These are phyloP conservation scores for Scenedesmus sp. DNA, from an alignment of 163 green algal species.

Conservation along the genomic window DNA sequence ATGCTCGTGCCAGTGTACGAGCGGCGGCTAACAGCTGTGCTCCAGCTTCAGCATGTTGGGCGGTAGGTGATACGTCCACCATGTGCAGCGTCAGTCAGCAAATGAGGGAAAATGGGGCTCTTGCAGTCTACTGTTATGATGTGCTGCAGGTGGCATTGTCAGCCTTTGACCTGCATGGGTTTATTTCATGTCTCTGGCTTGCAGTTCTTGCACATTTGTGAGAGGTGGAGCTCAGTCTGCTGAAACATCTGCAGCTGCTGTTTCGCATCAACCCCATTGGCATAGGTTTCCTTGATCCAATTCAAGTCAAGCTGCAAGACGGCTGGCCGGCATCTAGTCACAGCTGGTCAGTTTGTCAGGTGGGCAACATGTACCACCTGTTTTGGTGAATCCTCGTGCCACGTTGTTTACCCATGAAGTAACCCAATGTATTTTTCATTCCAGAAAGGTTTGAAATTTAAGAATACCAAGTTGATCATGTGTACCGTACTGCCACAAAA, in stretches of 20 bases:
- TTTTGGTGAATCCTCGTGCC: neutral
- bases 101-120: neutral
- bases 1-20: neutral
- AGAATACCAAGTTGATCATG: no score
- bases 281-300: neutral
- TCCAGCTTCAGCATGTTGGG: neutral
- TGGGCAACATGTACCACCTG: neutral
- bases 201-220: neutral
- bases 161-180: neutral
- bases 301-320: neutral
- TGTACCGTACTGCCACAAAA: no score
- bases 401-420: neutral
- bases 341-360: no score
- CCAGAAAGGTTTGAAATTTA: no score
- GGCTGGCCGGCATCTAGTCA: neutral
- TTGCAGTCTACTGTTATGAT: neutral
- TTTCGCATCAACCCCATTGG: neutral
- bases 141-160: neutral
- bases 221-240: slow-evolving; percentile 2
- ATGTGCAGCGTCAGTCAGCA: neutral
- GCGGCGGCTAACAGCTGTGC: neutral
- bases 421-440: no score
- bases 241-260: slow-evolving; percentile 1
- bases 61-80: neutral
- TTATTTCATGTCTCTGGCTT: neutral